Evolutionary conservation across 306 rosid genomes (phyloP), one percentile per base, ranked within the genome.

Genomic region (Bauhinia variegata): DNA sequence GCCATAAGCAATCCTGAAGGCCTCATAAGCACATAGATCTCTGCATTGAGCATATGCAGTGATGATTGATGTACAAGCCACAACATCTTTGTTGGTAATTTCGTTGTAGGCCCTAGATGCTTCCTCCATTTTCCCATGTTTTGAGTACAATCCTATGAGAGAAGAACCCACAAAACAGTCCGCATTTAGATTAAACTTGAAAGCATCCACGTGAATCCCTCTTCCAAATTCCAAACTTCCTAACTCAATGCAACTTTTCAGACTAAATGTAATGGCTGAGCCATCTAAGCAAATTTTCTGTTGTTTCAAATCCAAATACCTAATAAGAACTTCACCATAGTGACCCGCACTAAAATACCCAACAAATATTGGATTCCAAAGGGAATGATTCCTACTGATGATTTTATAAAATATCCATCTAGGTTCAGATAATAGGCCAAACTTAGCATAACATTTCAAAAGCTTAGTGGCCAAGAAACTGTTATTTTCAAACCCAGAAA

Each of bases 161-260:
- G 88, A 70, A 39, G 85, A 74, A 66, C 88, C 88, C 10, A 74
- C 85, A 49, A 83, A 83, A 18, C 83, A 69, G 43, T 77, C 69
- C 16, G 46, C 57, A 56, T 67, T 58, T 1, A 84, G 67, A 71
- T 75, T 80, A 30, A 74, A 48, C 65, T 84, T 84, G 37, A 77
- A 11, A 28, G 83, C 76, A 67, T 84, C 85, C 5, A 30, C 83
- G 47, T 84, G 85, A 56, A 84, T 39, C 37, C 73, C 68, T 47
- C 34, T 72, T 56, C 88, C 88, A 18, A 74, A 74, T 56, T 80
- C 74, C 4, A 71, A 62, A 42, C 47, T 12, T 7, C 77, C 74
- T 12, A 52, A 37, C 46, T 65, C 60, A 31, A 48, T 39, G 19
- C 88, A 84, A 38, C 79, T 71, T 68, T 75, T 84, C 61, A 80